Percentiles rank a stretch among this genome's conserved stretches.
These are phyloP conservation scores for Erythrophleum ivorense DNA, from an alignment of 331 rosid genomes.

Conservation along the genomic window DNA sequence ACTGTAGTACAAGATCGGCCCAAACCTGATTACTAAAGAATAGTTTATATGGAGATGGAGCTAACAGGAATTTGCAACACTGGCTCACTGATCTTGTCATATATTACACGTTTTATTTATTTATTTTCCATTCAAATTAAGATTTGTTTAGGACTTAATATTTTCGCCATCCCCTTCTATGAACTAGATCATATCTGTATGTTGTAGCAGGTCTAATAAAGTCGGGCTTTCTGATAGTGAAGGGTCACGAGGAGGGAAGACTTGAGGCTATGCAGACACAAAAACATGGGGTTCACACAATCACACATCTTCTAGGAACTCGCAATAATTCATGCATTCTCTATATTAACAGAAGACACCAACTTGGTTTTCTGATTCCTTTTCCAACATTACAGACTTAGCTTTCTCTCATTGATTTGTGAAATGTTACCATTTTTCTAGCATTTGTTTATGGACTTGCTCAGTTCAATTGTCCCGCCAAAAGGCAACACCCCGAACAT, in stretches of 20 bases:
- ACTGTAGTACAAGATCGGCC: background rate
- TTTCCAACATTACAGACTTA: background rate
- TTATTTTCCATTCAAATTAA: background rate
- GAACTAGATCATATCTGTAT: background rate
- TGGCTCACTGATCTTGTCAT: background rate
- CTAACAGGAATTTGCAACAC: background rate
- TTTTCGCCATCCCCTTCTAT: background rate
- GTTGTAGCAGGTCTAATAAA: background rate
- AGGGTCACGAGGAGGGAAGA: constrained; percentile 16
- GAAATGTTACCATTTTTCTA: constrained; percentile 10
- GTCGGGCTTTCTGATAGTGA: constrained; percentile 19
- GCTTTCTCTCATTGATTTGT: background rate
- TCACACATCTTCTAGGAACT: constrained; percentile 22
- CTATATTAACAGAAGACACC: background rate
- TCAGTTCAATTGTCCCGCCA: background rate
- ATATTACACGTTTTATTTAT: background rate
- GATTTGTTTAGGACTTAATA: background rate
- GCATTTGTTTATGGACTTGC: constrained; percentile 5
- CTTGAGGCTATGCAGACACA: constrained; percentile 20
- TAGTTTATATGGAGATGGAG: background rate
- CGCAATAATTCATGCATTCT: constrained; percentile 23
- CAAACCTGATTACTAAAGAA: no score
- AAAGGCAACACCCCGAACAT: background rate
- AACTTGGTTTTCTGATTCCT: background rate
- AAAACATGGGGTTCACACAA: constrained; percentile 28